Conservation (phyloP, 2,329 filamentous ascomycete species). For the Trichoderma aggressivum region DNA sequence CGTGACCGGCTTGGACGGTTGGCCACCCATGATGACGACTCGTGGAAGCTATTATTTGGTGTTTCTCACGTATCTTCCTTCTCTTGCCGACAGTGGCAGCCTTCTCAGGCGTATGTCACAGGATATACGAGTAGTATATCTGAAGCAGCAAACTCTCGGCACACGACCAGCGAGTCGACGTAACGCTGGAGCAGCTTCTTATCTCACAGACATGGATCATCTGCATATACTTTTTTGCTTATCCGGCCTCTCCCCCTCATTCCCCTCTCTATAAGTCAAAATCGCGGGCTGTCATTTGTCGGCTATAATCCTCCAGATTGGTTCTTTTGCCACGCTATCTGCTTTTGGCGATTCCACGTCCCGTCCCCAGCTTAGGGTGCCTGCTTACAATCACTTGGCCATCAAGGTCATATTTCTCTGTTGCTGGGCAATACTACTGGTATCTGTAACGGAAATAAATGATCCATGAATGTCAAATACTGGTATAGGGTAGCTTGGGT, state of each 20-base stretch:
- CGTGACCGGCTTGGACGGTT: constrained; percentile 39
- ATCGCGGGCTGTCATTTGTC: neutral
- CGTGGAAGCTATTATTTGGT: neutral
- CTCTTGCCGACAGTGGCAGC: neutral
- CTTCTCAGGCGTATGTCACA: neutral
- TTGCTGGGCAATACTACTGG: neutral
- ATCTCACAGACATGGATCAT: neutral
- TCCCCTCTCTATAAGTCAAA: neutral
- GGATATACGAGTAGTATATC: neutral
- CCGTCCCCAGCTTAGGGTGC: neutral
- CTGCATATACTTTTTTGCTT: neutral
- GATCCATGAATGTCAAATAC: neutral
- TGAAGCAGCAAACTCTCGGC: neutral
- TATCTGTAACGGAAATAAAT: neutral
- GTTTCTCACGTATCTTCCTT: neutral
- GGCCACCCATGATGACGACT: constrained; percentile 39
- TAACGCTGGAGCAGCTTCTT: neutral
- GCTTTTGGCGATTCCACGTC: neutral
- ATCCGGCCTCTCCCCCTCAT: neutral
- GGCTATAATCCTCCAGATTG: constrained; percentile 5
- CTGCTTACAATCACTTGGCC: neutral
- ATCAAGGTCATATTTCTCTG: neutral
- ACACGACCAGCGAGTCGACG: neutral
- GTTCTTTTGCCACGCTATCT: neutral
- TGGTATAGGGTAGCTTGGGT: neutral